Evolutionary conservation across 139 green algal genomes (phyloP).

Genomic region (Chlamydomonas asymmetrica): DNA sequence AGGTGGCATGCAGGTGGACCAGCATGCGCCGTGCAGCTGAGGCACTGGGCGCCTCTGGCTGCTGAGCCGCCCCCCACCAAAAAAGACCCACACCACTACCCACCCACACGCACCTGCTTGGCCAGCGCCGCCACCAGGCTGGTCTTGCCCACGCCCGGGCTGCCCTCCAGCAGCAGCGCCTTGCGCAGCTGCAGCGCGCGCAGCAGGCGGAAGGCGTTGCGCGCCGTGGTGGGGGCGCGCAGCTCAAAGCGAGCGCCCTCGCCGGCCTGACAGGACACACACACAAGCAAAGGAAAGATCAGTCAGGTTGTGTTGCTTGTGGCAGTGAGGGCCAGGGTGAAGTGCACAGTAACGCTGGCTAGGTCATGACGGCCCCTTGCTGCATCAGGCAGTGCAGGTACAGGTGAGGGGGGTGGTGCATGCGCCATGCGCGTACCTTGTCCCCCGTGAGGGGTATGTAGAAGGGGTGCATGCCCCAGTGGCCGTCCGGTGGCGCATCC

Average conservation of each 20-base stretch:
- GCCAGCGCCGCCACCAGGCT: conserved; percentile 88
- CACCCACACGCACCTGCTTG: conserved; percentile 51
- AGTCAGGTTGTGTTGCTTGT: not conserved
- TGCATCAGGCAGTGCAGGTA: too few relatives aligned
- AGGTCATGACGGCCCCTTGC: too few relatives aligned
- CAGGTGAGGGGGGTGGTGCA: not conserved
- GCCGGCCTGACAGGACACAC: too few relatives aligned
- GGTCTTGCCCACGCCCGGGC: conserved; percentile 97
- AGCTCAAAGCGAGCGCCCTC: conserved; percentile 76
- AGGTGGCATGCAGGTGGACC: too few relatives aligned
- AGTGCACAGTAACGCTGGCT: too few relatives aligned
- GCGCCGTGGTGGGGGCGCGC: conserved; percentile 77
- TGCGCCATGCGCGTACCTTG: not conserved
- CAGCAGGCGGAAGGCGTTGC: conserved; percentile 91
- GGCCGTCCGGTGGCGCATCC: conserved; percentile 5
- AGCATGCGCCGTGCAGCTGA: too few relatives aligned
- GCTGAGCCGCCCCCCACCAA: too few relatives aligned
- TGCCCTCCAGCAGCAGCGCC: conserved; percentile 94
- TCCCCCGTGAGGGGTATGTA: conserved; percentile 45
- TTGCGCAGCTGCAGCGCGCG: conserved; percentile 83
- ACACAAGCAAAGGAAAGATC: not conserved
- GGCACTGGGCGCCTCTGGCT: too few relatives aligned
- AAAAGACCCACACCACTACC: not conserved
- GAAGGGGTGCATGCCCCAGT: conserved; percentile 84
- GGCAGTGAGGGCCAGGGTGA: too few relatives aligned